A percentile compares a stretch with the other conserved stretches of the same genome.
These are phyloP conservation scores for Lactarius hengduanensis DNA, from an alignment of 768 basidiomycete genomes.

Conservation along the genomic window DNA sequence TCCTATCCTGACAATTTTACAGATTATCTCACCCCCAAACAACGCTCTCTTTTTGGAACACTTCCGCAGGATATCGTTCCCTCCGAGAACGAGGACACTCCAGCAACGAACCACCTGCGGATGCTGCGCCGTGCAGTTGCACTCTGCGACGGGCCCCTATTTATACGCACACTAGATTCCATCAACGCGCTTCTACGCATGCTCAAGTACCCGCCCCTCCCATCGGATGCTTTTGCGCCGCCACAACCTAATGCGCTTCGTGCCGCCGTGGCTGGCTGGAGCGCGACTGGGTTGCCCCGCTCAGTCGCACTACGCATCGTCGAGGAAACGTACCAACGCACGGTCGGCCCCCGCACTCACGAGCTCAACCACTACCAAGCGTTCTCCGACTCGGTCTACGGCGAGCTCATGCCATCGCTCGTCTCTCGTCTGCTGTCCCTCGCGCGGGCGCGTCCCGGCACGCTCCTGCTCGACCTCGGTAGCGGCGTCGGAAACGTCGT, in stretches of 20 bases:
- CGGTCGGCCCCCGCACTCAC: slow-evolving; percentile 87
- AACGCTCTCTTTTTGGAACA: slow-evolving; percentile 65
- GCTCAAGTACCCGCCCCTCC: slow-evolving; percentile 64
- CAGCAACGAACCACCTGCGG: slow-evolving; percentile 43
- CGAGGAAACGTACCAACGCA: slow-evolving; percentile 91
- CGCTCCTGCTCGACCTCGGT: slow-evolving; percentile 58
- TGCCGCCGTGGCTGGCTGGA: slow-evolving; percentile 50
- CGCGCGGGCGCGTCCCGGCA: slow-evolving; percentile 48
- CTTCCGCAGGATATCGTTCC: slow-evolving; percentile 47
- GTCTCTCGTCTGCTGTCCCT: slow-evolving; percentile 51
- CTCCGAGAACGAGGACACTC: slow-evolving; percentile 26
- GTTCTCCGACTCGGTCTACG: slow-evolving; percentile 84
- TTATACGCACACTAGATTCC: slow-evolving; percentile 56
- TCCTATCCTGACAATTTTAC: not conserved
- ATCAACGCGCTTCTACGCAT: slow-evolving; percentile 61
- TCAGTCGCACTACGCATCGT: slow-evolving; percentile 71
- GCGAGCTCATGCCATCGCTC: slow-evolving; percentile 82
- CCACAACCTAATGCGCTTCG: slow-evolving; percentile 48
- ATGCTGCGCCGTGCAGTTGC: slow-evolving; percentile 69
- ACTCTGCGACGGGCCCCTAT: slow-evolving; percentile 67
- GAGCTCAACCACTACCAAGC: slow-evolving; percentile 77
- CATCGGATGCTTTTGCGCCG: slow-evolving; percentile 50
- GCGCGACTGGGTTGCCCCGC: slow-evolving; percentile 53
- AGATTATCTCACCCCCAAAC: slow-evolving; percentile 69
- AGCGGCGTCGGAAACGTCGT: slow-evolving; percentile 61